phyloP scores from a whole-genome alignment of 192 early-diverging fungal species.

The Dispira simplex region DNA sequence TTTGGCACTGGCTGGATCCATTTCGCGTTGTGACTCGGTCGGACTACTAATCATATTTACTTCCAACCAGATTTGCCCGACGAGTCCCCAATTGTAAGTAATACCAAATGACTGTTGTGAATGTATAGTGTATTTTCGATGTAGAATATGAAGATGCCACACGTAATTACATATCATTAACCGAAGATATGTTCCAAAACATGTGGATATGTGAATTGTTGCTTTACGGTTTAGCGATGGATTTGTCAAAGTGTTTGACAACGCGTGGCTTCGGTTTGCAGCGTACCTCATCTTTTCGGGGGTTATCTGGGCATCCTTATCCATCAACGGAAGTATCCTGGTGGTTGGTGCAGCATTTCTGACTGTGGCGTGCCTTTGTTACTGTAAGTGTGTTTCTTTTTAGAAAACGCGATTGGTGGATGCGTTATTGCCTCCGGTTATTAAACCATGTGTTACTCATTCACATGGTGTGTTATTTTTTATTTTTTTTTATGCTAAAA shows the following conservation, averaged over 20 bases:
- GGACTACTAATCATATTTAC: too few relatives aligned
- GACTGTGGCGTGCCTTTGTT: constrained; percentile 23
- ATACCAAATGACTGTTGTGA: neutral
- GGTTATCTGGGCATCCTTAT: constrained; percentile 32
- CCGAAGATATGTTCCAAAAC: neutral
- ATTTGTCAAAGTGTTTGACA: constrained; percentile 7
- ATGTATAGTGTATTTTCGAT: too few relatives aligned
- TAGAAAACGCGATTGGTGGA: too few relatives aligned
- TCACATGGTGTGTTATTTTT: too few relatives aligned
- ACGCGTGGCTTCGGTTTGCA: constrained; percentile 8
- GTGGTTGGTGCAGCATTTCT: constrained; percentile 25
- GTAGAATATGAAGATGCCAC: too few relatives aligned
- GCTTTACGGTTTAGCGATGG: neutral
- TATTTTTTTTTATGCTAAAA: too few relatives aligned
- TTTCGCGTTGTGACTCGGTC: too few relatives aligned
- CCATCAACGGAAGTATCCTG: constrained; percentile 23
- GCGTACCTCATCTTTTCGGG: constrained; percentile 17
- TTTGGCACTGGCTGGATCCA: too few relatives aligned
- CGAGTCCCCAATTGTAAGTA: constrained; percentile 3
- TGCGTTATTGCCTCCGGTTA: too few relatives aligned
- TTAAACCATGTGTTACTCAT: too few relatives aligned
- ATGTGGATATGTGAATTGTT: neutral
- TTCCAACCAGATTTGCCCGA: neutral
- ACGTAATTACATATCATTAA: neutral
- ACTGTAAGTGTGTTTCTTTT: constrained; percentile 8